Evolutionary conservation across 768 basidiomycete species (phyloP).

Genomic region (Mycena polygramma): DNA sequence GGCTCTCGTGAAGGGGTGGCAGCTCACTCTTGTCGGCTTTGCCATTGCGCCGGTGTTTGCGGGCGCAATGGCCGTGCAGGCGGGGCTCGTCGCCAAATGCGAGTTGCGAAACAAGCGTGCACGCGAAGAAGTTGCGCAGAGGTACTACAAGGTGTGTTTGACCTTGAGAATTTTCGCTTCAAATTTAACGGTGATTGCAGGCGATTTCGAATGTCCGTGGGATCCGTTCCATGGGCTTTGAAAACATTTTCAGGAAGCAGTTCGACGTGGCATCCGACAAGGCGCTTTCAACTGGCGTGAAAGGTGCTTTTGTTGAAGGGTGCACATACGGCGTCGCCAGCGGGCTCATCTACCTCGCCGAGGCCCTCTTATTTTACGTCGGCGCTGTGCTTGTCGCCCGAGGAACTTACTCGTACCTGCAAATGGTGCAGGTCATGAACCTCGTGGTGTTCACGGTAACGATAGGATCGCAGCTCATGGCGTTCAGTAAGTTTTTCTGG

Average conservation of each 20-base stretch:
- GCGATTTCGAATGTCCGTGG: constrained; percentile 87
- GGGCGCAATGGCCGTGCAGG: constrained; percentile 79
- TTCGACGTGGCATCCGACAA: constrained; percentile 75
- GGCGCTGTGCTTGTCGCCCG: constrained; percentile 87
- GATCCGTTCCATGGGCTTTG: constrained; percentile 91
- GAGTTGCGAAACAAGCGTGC: constrained; percentile 88
- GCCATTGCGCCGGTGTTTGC: constrained; percentile 80
- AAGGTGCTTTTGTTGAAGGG: constrained; percentile 89
- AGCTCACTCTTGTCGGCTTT: constrained; percentile 80
- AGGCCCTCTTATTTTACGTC: constrained; percentile 93
- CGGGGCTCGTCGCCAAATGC: constrained; percentile 75
- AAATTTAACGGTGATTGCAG: constrained; percentile 48
- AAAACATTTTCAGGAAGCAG: constrained; percentile 72
- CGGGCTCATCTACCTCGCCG: constrained; percentile 88
- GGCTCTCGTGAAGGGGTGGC: constrained; percentile 82
- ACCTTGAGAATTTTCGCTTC: constrained; percentile 7
- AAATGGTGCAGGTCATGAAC: constrained; percentile 92
- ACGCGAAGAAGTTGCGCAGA: constrained; percentile 87
- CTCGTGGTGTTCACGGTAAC: constrained; percentile 94
- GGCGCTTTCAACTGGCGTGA: constrained; percentile 78
- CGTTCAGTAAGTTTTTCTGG: constrained; percentile 76
- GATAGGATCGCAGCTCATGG: constrained; percentile 91
- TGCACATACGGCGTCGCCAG: constrained; percentile 85
- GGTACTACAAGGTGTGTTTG: constrained; percentile 83
- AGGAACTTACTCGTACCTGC: constrained; percentile 87